Evolutionary conservation across 148 eudicot species (phyloP), one percentile per base, ranked within the genome.

Genomic region (Suaeda aralocaspica): DNA sequence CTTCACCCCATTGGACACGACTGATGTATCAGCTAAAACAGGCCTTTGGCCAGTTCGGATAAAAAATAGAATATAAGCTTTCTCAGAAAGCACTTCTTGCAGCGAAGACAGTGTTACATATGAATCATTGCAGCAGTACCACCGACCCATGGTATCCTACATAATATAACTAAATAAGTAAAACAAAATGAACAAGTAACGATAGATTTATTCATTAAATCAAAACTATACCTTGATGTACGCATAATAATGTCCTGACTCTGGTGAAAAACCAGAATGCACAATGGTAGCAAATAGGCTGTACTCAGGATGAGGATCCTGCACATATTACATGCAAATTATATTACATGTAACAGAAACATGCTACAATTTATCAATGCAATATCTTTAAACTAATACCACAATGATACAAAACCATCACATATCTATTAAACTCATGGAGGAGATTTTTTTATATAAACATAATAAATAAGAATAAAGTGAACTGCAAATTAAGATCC

Each of bases 81-180:
- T 95, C 82, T 95, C 99, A 13, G 91, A 87, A 73, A 95, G 82
- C 46, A 91, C 99, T 70, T 91, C 90, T 78, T 89, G 84, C 73
- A 85, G 74, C 28, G 82, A 83, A 51, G 97, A 83, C 58, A 83
- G 78, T 48, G 90, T 78, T 36, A 95, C 96, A 77, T 45, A 80
- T 44, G 96, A 80, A 84, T 95, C 99, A 78, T 95, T 89, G 88
- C 99, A 95, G 86, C 97, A 95, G 76, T 82, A 91, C 99, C 99
- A 95, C 71, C 91, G 88, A 26, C 90, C 89, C 79, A 82, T 61
- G 9, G 89, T 84, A 82, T 95, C 97, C 99, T 95, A 85, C 64
- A 73, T 8, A 77, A 25, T 36, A 36, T 3, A 36, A 36, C 8
- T 36, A 36, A 65, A 16, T 34, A 59, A 68, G 28, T 41, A 36